Evolutionary conservation across 345 rosid species (phyloP).

Genomic region (Nasturtium officinale): DNA sequence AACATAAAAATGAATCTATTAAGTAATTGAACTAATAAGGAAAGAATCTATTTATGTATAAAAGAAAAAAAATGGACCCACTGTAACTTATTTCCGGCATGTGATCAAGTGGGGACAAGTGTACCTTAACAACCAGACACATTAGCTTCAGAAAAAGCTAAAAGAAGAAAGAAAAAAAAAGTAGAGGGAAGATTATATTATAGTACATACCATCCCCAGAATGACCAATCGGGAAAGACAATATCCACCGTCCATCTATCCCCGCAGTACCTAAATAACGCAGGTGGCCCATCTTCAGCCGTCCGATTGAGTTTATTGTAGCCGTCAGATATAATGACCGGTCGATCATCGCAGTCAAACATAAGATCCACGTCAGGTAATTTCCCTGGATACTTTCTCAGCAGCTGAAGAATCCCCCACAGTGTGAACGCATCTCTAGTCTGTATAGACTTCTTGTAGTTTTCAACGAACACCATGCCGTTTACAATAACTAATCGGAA

Average conservation of each 20-base stretch:
- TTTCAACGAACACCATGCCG: conserved; percentile 60
- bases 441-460: conserved; percentile 54
- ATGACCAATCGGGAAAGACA: conserved; percentile 59
- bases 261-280: conserved; percentile 54
- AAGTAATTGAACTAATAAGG: neutral
- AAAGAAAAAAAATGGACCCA: neutral
- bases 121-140: conserved; percentile 40
- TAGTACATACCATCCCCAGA: conserved; percentile 57
- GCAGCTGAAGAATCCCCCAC: conserved; percentile 73
- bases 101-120: conserved; percentile 40
- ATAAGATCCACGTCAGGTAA: conserved; percentile 72
- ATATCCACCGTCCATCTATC: conserved; percentile 47
- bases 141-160: conserved; percentile 6
- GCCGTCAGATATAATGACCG: conserved; percentile 43
- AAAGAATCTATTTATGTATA: conserved; percentile 5
- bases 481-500: conserved; percentile 55
- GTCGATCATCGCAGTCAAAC: conserved; percentile 69
- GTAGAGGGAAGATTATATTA: neutral
- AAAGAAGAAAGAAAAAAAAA: neutral
- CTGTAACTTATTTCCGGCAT: conserved; percentile 24
- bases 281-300: conserved; percentile 43
- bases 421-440: conserved; percentile 56
- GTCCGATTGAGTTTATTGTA: conserved; percentile 21
- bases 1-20: neutral
- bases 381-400: conserved; percentile 63